Percentiles rank a stretch among this genome's conserved stretches.
These are phyloP conservation scores for Ophiostoma sp. DNA, from an alignment of 2,329 filamentous ascomycete species.

Conservation along the genomic window DNA sequence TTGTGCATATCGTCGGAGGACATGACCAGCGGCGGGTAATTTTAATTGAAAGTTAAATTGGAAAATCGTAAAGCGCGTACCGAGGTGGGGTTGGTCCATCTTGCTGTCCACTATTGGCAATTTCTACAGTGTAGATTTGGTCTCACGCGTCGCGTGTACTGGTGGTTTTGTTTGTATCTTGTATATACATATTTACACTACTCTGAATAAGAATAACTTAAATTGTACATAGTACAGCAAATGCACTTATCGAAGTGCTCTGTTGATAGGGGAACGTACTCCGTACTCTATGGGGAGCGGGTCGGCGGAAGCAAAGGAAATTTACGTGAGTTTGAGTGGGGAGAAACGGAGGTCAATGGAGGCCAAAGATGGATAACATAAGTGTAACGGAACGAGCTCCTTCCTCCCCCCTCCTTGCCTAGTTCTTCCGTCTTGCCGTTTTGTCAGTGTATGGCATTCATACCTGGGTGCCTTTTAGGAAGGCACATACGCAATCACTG, in stretches of 20 bases:
- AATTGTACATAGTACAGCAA: not conserved
- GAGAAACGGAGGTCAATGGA: not conserved
- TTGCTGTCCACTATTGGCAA: not conserved
- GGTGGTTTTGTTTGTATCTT: not conserved
- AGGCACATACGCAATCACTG: not conserved
- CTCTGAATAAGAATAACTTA: not conserved
- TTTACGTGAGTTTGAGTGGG: not conserved
- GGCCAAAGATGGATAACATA: not conserved
- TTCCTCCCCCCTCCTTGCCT: not conserved
- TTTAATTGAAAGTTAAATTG: slow-evolving; percentile 1
- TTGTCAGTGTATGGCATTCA: not conserved
- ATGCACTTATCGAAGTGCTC: not conserved
- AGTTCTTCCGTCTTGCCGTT: not conserved
- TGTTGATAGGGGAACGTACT: not conserved
- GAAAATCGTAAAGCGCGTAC: slow-evolving; percentile 5
- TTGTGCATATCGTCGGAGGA: not conserved
- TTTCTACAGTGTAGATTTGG: not conserved
- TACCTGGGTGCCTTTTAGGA: not conserved
- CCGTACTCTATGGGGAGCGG: not conserved
- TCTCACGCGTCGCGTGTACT: not conserved
- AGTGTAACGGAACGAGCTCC: not conserved
- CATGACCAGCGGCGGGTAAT: slow-evolving; percentile 5
- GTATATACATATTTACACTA: not conserved
- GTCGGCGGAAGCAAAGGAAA: slow-evolving; percentile 4
- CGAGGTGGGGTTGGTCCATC: slow-evolving; percentile 6